phyloP scores from a whole-genome alignment of 1,284 basidiomycete species.

The Malassezia caprae region DNA sequence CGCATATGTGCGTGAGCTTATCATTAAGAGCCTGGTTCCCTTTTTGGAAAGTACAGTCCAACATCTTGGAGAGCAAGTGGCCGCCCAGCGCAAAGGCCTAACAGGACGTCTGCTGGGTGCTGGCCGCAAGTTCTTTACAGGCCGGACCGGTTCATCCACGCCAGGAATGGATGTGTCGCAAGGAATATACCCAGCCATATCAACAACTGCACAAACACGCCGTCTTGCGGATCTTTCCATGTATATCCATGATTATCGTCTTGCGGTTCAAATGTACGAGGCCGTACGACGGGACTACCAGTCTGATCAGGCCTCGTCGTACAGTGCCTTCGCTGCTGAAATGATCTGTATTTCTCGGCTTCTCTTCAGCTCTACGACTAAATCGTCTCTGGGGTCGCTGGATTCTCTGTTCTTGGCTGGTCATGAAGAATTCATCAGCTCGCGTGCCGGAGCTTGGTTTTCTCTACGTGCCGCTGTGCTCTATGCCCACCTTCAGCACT shows the following conservation, averaged over 20 bases:
- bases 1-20: slow-evolving; percentile 76
- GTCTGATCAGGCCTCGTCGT: slow-evolving; percentile 33
- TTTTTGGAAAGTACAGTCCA: slow-evolving; percentile 91
- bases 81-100: slow-evolving; percentile 70
- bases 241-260: slow-evolving; percentile 75
- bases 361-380: neutral
- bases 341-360: neutral
- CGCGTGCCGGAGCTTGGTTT: slow-evolving; percentile 14
- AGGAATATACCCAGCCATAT: slow-evolving; percentile 50
- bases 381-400: slow-evolving; percentile 16
- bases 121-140: slow-evolving; percentile 52
- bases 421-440: neutral
- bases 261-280: slow-evolving; percentile 79
- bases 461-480: slow-evolving; percentile 34
- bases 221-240: slow-evolving; percentile 92
- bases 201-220: slow-evolving; percentile 52
- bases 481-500: slow-evolving; percentile 33
- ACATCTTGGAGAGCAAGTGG: slow-evolving; percentile 85
- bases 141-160: neutral
- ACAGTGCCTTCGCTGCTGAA: slow-evolving; percentile 39
- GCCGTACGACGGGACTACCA: slow-evolving; percentile 54
- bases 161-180: slow-evolving; percentile 17
- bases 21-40: slow-evolving; percentile 79
- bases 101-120: slow-evolving; percentile 64
- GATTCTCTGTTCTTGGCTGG: slow-evolving; percentile 13